Percentiles rank a stretch among this genome's conserved stretches.
phyloP scores from a whole-genome alignment of 2,329 filamentous ascomycete species.

The Colletotrichum tropicicola region DNA sequence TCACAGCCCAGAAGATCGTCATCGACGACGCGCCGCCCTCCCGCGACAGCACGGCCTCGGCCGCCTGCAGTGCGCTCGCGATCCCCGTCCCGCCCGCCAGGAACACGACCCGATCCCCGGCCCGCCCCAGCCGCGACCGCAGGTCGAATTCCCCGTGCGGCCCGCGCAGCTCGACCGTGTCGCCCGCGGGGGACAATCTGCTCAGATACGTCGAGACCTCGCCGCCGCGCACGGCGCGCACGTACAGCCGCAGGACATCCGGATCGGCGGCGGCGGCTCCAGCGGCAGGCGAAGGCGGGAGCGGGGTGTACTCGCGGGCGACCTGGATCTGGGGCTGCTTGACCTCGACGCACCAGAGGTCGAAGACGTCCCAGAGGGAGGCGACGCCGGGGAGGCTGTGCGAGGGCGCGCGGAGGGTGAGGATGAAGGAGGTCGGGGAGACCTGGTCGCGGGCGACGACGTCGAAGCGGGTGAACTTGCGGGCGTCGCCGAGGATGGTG shows the following conservation, averaged over 20 bases:
- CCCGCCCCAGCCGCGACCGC: conserved; percentile 40
- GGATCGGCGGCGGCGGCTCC: conserved; percentile 37
- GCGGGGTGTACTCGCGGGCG: conserved; percentile 87
- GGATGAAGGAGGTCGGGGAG: conserved; percentile 74
- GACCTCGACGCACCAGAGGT: conserved; percentile 89
- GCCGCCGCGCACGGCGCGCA: conserved; percentile 80
- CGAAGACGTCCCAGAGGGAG: conserved; percentile 51
- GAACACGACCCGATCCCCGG: conserved; percentile 71
- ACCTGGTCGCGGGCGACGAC: conserved; percentile 69
- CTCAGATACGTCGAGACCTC: conserved; percentile 89
- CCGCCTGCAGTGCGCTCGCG: conserved; percentile 86
- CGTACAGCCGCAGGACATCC: conserved; percentile 73
- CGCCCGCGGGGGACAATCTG: conserved; percentile 60
- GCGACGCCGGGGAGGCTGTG: conserved; percentile 39
- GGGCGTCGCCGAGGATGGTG: conserved; percentile 60
- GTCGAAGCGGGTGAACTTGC: conserved; percentile 70
- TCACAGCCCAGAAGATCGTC: conserved; percentile 83
- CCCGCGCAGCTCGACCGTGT: conserved; percentile 79
- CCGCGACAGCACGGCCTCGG: conserved; percentile 69
- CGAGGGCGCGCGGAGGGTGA: conserved; percentile 64
- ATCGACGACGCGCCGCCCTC: conserved; percentile 67
- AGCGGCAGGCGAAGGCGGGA: conserved; percentile 64
- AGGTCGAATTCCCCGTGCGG: conserved; percentile 76
- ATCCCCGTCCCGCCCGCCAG: conserved; percentile 93
- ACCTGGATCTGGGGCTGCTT: conserved; percentile 97